Evolutionary conservation across 192 early-diverging fungal species (phyloP).

Genomic region (Gonapodya sp.): DNA sequence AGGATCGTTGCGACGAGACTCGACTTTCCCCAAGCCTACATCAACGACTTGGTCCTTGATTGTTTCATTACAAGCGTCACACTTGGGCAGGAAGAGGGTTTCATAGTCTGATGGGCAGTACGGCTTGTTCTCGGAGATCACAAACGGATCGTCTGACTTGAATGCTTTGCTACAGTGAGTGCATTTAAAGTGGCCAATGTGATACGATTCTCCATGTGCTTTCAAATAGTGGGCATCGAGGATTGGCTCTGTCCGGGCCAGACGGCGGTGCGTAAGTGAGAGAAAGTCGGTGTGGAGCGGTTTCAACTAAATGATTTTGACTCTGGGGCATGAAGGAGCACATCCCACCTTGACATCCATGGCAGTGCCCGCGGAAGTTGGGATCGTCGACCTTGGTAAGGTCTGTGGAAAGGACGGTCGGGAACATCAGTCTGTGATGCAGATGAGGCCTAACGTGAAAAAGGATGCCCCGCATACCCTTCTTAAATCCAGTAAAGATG

Average conservation of each 20-base stretch:
- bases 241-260: background rate
- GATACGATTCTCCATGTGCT: background rate
- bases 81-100: background rate
- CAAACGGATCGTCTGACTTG: background rate
- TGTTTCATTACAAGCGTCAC: background rate
- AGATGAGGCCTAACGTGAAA: no score
- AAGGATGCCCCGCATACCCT: background rate
- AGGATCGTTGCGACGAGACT: no score
- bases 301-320: no score
- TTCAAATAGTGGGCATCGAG: background rate
- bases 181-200: background rate
- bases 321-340: background rate
- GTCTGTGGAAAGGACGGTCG: background rate
- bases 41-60: background rate
- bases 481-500: background rate
- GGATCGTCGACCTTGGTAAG: background rate
- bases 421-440: no score
- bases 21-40: no score
- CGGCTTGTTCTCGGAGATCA: background rate
- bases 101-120: background rate
- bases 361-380: background rate
- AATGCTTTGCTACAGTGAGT: background rate
- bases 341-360: background rate
- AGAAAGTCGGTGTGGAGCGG: no score
- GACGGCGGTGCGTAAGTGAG: no score